Base-by-base conservation (phyloP, 352 stramenopile genomes). In the Phytophthora citrophthora region DNA sequence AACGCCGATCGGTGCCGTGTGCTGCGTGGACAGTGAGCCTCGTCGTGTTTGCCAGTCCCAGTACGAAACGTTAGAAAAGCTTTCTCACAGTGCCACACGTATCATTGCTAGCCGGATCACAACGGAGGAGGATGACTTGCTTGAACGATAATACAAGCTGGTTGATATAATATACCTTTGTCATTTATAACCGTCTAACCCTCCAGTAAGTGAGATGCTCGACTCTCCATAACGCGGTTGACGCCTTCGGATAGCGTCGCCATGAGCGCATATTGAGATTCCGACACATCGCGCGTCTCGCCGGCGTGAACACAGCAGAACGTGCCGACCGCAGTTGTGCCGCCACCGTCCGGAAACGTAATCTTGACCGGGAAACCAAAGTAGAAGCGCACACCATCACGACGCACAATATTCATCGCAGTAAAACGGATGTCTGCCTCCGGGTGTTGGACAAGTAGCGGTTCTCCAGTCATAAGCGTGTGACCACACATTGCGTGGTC, bases 391-490 rank as follows among this genome's bases (percentile, higher is more conserved):
- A 79, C 47, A 23, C 68, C 78, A 0, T 79, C 50, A 7, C 64
- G 48, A 39, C 70, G 64, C 24, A 87, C 68, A 34, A 58, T 43
- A 18, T 70, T 63, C 54, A 78, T 73, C 24, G 77, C 61, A 54
- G 51, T 69, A 48, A 90, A 90, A 20, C 83, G 83, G 15, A 90
- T 62, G 36, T 92, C 81, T 3, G 83, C 78, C 46, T 87, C 77
- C 2, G 77, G 75, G 24, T 88, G 68, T 1, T 73, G 71, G 18
- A 90, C 58, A 15, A 92, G 64, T 5, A 92, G 53, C 18, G 81
- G 83, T 34, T 75, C 58, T 34, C 55, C 73, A 27, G 44, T 72
- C 79, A 90, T 88, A 31, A 92, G 54, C 6, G 70, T 76, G 59
- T 93, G 81, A 18, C 68, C 52, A 52, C 84, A 93, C 24, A 91